Percentiles rank a stretch among this genome's conserved stretches.
phyloP scores from a whole-genome alignment of 345 rosid species.

The Gossypium arboreum region DNA sequence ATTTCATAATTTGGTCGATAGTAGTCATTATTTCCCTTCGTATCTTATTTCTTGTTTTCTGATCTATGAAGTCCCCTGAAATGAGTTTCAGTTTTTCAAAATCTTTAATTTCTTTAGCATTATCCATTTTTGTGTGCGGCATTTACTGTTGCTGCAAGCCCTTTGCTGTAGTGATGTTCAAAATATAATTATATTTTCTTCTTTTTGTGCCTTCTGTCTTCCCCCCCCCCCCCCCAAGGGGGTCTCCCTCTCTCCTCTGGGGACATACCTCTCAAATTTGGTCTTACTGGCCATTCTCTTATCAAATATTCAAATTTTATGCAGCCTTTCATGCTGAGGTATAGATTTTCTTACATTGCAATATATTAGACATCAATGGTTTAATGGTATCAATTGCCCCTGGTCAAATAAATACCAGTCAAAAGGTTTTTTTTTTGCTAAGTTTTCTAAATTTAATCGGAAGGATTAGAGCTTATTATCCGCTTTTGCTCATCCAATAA shows the following conservation, averaged over 20 bases:
- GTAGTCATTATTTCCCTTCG: background rate
- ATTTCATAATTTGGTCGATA: background rate
- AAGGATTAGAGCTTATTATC: background rate
- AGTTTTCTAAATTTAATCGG: background rate
- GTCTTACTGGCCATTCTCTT: background rate
- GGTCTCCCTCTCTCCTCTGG: too few relatives aligned
- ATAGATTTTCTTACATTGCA: background rate
- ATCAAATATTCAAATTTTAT: background rate
- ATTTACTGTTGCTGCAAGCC: background rate
- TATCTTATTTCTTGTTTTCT: background rate
- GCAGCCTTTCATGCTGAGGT: background rate
- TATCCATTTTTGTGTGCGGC: background rate
- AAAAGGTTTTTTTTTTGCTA: background rate
- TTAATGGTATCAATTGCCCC: background rate
- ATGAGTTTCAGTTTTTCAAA: background rate
- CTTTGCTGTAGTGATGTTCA: background rate
- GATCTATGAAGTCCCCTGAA: background rate
- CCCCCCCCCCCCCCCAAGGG: background rate
- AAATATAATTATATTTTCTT: background rate
- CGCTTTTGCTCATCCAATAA: background rate
- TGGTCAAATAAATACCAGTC: background rate
- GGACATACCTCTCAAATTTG: background rate
- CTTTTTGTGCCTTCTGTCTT: background rate
- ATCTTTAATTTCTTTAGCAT: background rate
- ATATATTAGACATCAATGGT: too few relatives aligned